These are phyloP conservation scores for Nectriaceae sp. DNA, from an alignment of 2,329 filamentous ascomycete species.

Conservation along the genomic window DNA sequence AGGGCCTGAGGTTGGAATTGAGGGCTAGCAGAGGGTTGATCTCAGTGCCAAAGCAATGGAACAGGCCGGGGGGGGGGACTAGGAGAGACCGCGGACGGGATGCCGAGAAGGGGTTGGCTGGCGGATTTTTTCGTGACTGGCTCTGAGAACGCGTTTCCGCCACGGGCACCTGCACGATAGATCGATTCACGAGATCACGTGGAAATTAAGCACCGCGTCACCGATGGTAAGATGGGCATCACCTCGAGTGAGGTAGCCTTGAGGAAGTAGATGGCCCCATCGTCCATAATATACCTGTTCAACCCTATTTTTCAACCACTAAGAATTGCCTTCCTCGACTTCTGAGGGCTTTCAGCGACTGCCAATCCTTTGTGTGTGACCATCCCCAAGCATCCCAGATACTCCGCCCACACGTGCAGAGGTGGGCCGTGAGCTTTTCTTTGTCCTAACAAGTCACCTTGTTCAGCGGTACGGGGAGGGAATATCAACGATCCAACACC, in stretches of 20 bases:
- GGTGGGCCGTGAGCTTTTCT: slow-evolving; percentile 19
- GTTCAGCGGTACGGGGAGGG: slow-evolving; percentile 5
- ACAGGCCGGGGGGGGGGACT: not conserved
- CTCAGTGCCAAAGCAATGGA: not conserved
- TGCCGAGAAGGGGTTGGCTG: slow-evolving; percentile 9
- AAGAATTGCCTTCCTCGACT: slow-evolving; percentile 1
- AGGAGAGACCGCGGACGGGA: slow-evolving; percentile 6
- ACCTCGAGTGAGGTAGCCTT: no score
- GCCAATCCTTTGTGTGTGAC: not conserved
- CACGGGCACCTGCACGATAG: slow-evolving; percentile 14
- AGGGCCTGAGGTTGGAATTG: no score
- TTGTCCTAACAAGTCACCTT: slow-evolving; percentile 9
- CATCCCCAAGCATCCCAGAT: slow-evolving; percentile 1
- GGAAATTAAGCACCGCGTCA: not conserved
- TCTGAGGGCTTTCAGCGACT: not conserved
- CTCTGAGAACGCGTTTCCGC: slow-evolving; percentile 14
- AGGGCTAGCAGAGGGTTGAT: no score
- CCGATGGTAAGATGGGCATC: no score
- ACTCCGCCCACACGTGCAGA: slow-evolving; percentile 23
- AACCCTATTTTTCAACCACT: not conserved
- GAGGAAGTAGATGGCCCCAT: no score
- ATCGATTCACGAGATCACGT: slow-evolving; percentile 30
- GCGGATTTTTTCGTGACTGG: slow-evolving; percentile 14
- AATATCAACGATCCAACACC: slow-evolving; percentile 5
- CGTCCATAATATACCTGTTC: no score